phyloP scores from a whole-genome alignment of 2,329 filamentous ascomycete species.

The Phialemoniopsis sp. region DNA sequence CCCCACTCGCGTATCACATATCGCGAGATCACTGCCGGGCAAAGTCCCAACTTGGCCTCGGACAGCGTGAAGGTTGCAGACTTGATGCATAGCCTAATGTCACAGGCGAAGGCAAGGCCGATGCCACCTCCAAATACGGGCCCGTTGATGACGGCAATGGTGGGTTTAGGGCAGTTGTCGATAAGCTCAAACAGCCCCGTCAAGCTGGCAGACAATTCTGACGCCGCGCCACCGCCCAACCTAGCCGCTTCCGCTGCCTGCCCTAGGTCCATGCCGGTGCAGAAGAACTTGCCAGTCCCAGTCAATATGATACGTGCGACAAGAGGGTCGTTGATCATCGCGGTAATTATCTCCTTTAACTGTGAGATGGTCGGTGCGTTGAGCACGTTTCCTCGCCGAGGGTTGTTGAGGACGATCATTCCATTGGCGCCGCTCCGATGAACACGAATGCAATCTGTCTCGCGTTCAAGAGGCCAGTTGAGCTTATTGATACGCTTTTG shows the following conservation, averaged over 20 bases:
- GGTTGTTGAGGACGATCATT: too few relatives aligned
- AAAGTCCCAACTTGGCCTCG: constrained; percentile 27
- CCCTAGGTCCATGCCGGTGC: constrained; percentile 27
- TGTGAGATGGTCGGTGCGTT: too few relatives aligned
- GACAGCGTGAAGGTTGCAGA: constrained; percentile 20
- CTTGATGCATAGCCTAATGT: constrained; percentile 19
- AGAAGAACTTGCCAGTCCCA: constrained; percentile 26
- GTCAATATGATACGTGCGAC: constrained; percentile 25
- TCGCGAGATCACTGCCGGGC: constrained; percentile 26
- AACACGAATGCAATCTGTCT: too few relatives aligned
- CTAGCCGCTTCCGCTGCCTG: neutral
- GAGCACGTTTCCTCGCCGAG: too few relatives aligned
- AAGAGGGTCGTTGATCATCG: constrained; percentile 9
- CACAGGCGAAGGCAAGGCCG: constrained; percentile 31
- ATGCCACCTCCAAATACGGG: constrained; percentile 32
- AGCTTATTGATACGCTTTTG: too few relatives aligned
- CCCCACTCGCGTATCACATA: constrained; percentile 29
- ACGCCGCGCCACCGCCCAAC: neutral
- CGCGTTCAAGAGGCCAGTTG: too few relatives aligned
- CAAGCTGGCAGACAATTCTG: constrained; percentile 8
- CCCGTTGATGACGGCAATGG: constrained; percentile 30
- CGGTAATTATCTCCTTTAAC: too few relatives aligned
- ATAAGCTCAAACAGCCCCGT: constrained; percentile 25
- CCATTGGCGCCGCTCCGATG: too few relatives aligned
- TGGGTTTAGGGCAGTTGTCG: constrained; percentile 27